Evolutionary conservation across 345 rosid species (phyloP), one percentile per base, ranked within the genome.

Genomic region (Geranium brycei): DNA sequence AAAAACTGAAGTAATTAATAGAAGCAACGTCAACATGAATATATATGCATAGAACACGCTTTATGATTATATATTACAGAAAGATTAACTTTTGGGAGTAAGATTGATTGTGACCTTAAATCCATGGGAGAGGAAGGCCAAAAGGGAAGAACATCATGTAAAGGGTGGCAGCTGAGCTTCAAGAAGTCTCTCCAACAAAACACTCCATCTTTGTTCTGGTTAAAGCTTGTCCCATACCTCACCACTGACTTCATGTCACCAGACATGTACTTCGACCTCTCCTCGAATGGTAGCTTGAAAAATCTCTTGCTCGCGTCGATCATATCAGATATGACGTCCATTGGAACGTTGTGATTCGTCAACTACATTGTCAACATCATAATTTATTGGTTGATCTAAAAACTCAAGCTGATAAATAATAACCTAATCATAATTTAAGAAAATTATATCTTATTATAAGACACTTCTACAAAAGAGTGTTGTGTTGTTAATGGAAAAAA

Each of bases 181-280:
- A 79, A 57, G 63, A 79, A 73, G 47, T 79, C 82, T 66, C 82
- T 68, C 82, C 82, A 79, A 41, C 77, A 76, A 41, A 76, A 79
- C 28, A 64, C 73, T 0, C 64, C 35, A 51, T 79, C 82, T 7
- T 23, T 79, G 60, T 40, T 76, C 62, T 79, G 82, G 68, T 73
- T 79, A 58, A 70, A 66, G 66, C 82, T 79, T 19, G 82, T 79
- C 15, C 82, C 82, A 28, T 57, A 79, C 66, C 82, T 63, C 11
- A 76, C 78, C 7, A 73, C 65, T 15, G 78, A 57, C 18, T 18
- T 6, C 73, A 75, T 66, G 19, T 79, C 77, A 7, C 58, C 31
- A 7, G 79, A 72, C 82, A 79, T 76, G 70, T 73, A 73, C 68
- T 76, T 76, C 15, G 72, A 68, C 57, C 82, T 79, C 58, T 79